phyloP scores from a whole-genome alignment of 2,329 filamentous ascomycete genomes.

The Aschersonia sp. region DNA sequence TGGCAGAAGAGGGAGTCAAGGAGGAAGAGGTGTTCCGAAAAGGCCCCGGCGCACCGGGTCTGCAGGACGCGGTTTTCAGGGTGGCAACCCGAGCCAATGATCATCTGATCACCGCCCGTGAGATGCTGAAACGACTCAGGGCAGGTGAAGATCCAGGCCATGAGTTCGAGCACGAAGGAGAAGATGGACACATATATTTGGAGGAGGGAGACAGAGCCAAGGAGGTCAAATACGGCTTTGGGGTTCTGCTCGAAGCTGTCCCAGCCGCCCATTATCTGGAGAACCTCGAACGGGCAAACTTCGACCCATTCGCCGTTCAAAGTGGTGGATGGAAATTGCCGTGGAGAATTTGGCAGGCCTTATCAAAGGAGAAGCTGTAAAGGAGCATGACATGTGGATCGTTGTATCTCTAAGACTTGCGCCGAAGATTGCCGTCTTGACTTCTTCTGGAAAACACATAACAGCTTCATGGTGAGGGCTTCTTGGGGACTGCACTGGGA shows the following conservation, averaged over 20 bases:
- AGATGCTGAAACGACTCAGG: conserved; percentile 74
- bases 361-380: conserved; percentile 33
- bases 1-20: conserved; percentile 65
- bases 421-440: too few relatives aligned
- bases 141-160: conserved; percentile 64
- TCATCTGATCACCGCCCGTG: conserved; percentile 81
- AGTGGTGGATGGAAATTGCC: conserved; percentile 64
- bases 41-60: conserved; percentile 61
- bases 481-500: too few relatives aligned
- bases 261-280: conserved; percentile 67
- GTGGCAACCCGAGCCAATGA: conserved; percentile 92
- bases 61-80: conserved; percentile 80
- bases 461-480: too few relatives aligned
- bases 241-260: conserved; percentile 66
- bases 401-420: too few relatives aligned
- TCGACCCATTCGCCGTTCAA: conserved; percentile 61
- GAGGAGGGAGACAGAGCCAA: conserved; percentile 20
- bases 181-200: conserved; percentile 48
- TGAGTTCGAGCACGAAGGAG: conserved; percentile 75
- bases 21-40: conserved; percentile 83
- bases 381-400: background rate
- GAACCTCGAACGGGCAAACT: conserved; percentile 64
- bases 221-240: conserved; percentile 50
- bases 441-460: too few relatives aligned
- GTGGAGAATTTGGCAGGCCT: conserved; percentile 50